A percentile compares a stretch with the other conserved stretches of the same genome.
These are phyloP conservation scores for Magnaporthiopsis poae DNA, from an alignment of 2,329 filamentous ascomycete genomes.

Conservation along the genomic window DNA sequence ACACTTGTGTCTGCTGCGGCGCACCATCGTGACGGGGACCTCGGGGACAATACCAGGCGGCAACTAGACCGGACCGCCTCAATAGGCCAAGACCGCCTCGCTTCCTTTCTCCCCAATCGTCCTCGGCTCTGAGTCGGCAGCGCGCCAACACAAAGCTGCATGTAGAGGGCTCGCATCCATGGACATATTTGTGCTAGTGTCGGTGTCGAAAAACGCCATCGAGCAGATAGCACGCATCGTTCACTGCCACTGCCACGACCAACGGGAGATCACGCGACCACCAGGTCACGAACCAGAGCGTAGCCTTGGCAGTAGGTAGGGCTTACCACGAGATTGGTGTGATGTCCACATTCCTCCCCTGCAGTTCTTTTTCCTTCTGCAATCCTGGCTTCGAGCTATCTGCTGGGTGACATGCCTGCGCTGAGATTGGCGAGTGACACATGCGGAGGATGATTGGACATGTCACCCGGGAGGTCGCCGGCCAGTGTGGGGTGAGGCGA, in stretches of 20 bases:
- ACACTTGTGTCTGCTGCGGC: not conserved
- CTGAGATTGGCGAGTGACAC: not conserved
- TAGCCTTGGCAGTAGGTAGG: not conserved
- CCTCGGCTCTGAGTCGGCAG: not conserved
- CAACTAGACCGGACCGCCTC: no score
- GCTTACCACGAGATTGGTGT: not conserved
- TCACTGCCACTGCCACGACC: not conserved
- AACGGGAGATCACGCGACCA: not conserved
- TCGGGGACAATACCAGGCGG: no score
- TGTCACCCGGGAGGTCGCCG: not conserved
- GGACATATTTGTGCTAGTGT: not conserved
- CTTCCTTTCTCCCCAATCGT: not conserved
- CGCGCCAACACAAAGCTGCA: no score
- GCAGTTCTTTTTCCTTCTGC: not conserved
- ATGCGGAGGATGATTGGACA: not conserved
- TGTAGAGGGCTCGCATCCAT: not conserved
- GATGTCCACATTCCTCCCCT: not conserved
- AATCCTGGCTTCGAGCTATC: no score
- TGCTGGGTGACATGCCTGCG: no score
- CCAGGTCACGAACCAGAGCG: not conserved
- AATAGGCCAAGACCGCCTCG: no score
- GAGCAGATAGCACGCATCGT: not conserved
- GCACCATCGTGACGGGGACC: not conserved
- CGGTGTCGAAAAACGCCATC: not conserved
- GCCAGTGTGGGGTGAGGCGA: not conserved